A percentile compares a stretch with the other conserved stretches of the same genome.
Conservation (phyloP, 768 basidiomycete species). For the Boletus rubroflammeus region DNA sequence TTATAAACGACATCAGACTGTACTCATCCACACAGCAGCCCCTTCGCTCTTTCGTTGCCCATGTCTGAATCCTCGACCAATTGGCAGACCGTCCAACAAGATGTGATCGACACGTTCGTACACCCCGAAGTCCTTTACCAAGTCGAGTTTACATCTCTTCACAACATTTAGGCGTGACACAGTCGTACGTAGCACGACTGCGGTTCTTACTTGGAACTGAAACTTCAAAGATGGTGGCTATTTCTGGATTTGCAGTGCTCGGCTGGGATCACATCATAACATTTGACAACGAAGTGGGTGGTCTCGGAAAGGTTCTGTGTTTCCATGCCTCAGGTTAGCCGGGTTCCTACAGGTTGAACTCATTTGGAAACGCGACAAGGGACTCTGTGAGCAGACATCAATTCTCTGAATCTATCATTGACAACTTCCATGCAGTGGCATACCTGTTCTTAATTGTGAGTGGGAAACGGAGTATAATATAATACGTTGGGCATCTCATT, state of each 20-base stretch:
- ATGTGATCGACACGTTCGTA: constrained; percentile 1
- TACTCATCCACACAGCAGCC: background rate
- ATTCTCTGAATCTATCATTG: background rate
- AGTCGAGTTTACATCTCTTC: background rate
- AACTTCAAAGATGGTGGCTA: constrained; percentile 44
- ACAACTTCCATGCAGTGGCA: constrained; percentile 21
- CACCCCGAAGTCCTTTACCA: background rate
- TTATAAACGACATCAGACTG: background rate
- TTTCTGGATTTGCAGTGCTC: constrained; percentile 48
- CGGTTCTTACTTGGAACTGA: background rate
- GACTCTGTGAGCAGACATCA: constrained; percentile 27
- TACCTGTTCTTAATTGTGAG: constrained; percentile 39
- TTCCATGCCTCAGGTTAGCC: background rate
- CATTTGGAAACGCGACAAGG: constrained; percentile 37
- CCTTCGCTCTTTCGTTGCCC: background rate
- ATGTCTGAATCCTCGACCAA: background rate
- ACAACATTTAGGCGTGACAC: constrained; percentile 4
- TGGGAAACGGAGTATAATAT: background rate
- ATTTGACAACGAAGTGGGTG: constrained; percentile 36
- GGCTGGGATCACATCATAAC: constrained; percentile 46
- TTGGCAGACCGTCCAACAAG: background rate
- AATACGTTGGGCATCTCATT: background rate
- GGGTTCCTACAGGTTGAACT: constrained; percentile 29
- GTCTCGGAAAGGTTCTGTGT: background rate
- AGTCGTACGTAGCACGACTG: constrained; percentile 2